Evolutionary conservation across 2,329 filamentous ascomycete genomes (phyloP).

Genomic region (Tolypocladium nubicola): DNA sequence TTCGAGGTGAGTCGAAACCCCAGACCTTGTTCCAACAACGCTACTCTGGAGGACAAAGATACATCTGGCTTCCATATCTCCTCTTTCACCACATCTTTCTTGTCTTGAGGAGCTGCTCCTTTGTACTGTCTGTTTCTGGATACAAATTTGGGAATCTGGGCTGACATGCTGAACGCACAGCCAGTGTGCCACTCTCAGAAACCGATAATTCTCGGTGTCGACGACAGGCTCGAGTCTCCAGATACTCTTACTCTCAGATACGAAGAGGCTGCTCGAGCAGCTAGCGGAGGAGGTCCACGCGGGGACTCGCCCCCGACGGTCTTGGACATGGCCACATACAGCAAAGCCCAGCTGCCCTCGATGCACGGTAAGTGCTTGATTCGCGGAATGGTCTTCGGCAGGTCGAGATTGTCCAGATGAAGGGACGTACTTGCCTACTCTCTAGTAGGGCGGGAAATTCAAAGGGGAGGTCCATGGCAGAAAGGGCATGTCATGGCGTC

Average conservation of each 20-base stretch:
- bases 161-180: conserved; percentile 23
- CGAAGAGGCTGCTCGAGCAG: conserved; percentile 44
- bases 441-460: not conserved
- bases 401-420: not conserved
- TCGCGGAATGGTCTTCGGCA: not conserved
- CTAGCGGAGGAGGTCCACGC: conserved; percentile 40
- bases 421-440: not conserved
- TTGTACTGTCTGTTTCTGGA: conserved; percentile 8
- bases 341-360: conserved; percentile 67
- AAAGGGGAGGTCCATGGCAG: not conserved
- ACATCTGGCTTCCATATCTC: not conserved
- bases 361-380: conserved; percentile 63
- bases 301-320: conserved; percentile 42
- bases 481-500: not conserved
- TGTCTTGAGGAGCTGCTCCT: conserved; percentile 2
- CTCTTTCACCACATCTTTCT: not conserved
- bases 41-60: not conserved
- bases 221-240: conserved; percentile 47
- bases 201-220: conserved; percentile 42
- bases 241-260: conserved; percentile 45
- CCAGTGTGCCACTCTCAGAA: conserved; percentile 42
- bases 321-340: conserved; percentile 42
- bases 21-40: conserved; percentile 19
- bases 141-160: conserved; percentile 3
- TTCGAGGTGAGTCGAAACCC: conserved; percentile 43